A percentile compares a stretch with the other conserved stretches of the same genome.
Evolutionary conservation across 768 basidiomycete species (phyloP).

Genomic region (Lentinula lateritia): DNA sequence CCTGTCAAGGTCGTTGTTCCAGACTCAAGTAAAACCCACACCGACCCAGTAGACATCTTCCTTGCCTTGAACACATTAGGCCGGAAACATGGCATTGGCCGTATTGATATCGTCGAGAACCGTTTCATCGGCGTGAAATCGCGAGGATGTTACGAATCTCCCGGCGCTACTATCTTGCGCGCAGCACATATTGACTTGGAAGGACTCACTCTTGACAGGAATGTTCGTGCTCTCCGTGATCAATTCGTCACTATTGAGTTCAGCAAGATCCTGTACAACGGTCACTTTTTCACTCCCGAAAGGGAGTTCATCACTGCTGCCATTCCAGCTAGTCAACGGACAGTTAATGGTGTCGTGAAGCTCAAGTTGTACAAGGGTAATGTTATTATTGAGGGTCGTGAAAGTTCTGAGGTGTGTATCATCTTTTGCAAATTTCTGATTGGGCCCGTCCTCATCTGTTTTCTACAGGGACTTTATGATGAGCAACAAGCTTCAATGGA

Average conservation of each 20-base stretch:
- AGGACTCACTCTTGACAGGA: slow-evolving; percentile 96
- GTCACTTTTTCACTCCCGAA: slow-evolving; percentile 99
- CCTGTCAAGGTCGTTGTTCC: slow-evolving; percentile 75
- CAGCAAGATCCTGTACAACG: slow-evolving; percentile 92
- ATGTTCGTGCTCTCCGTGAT: slow-evolving; percentile 91
- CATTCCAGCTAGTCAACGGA: slow-evolving; percentile 91
- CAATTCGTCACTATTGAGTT: slow-evolving; percentile 91
- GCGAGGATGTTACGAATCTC: slow-evolving; percentile 98
- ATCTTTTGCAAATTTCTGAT: neutral
- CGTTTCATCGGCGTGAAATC: slow-evolving; percentile 99
- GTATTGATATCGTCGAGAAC: slow-evolving; percentile 99
- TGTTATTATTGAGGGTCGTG: slow-evolving; percentile 87
- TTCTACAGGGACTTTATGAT: slow-evolving; percentile 80
- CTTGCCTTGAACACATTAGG: slow-evolving; percentile 85
- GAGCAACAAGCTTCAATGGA: slow-evolving; percentile 97
- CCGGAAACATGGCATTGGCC: slow-evolving; percentile 91
- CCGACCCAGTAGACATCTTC: slow-evolving; percentile 96
- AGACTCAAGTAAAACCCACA: slow-evolving; percentile 56
- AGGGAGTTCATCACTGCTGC: slow-evolving; percentile 89
- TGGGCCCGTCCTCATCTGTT: neutral
- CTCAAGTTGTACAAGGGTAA: slow-evolving; percentile 96
- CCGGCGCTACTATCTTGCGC: slow-evolving; percentile 93
- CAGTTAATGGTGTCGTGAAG: slow-evolving; percentile 90
- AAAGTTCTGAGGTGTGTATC: slow-evolving; percentile 62
- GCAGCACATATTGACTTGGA: slow-evolving; percentile 95